These are phyloP conservation scores for Lithohypha guttulata DNA, from an alignment of 2,329 filamentous ascomycete genomes.

Conservation along the genomic window DNA sequence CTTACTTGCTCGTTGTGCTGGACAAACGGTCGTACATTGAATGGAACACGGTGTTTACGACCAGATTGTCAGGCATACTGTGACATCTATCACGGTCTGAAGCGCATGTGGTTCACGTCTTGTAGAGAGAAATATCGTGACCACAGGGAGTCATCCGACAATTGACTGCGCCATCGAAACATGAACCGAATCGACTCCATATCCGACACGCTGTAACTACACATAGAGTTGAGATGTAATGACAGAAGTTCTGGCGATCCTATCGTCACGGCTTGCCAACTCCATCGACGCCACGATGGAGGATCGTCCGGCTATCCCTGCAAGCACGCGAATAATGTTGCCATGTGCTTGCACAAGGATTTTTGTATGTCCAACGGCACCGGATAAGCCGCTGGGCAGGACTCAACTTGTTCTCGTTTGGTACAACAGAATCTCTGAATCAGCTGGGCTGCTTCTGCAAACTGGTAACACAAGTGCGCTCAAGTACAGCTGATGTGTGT, in stretches of 20 bases:
- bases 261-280: not conserved
- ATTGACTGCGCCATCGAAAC: too few relatives aligned
- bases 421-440: not conserved
- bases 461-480: slow-evolving; percentile 2
- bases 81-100: too few relatives aligned
- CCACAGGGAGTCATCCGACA: too few relatives aligned
- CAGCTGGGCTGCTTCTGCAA: too few relatives aligned
- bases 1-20: too few relatives aligned
- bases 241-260: not conserved
- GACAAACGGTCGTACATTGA: too few relatives aligned
- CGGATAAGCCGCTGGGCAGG: not conserved
- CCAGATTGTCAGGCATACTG: too few relatives aligned
- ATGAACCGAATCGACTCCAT: not conserved
- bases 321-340: slow-evolving; percentile 7
- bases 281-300: not conserved
- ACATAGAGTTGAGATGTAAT: not conserved
- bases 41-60: too few relatives aligned
- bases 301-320: slow-evolving; percentile 8
- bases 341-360: slow-evolving; percentile 7
- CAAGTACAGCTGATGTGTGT: not conserved
- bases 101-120: too few relatives aligned
- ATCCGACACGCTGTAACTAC: not conserved
- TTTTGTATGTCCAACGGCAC: slow-evolving; percentile 1
- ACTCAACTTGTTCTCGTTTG: not conserved
- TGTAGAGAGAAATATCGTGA: too few relatives aligned